These are phyloP conservation scores for Hygrophoropsis aurantiaca DNA, from an alignment of 768 basidiomycete species.

Conservation along the genomic window DNA sequence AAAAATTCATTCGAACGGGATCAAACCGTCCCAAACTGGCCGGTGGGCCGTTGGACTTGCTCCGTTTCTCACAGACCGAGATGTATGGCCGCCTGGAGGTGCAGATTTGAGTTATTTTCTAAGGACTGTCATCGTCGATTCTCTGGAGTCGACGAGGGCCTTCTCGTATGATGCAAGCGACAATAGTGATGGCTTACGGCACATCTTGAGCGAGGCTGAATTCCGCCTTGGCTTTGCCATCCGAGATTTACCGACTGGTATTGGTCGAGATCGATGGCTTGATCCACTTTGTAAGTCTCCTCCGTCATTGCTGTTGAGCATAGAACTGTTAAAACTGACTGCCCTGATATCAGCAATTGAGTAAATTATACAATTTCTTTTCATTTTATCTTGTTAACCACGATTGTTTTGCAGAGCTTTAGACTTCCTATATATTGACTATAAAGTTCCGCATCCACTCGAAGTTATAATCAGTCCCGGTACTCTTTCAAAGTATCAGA, in stretches of 20 bases:
- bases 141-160: slow-evolving; percentile 43
- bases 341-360: slow-evolving; percentile 28
- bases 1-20: slow-evolving; percentile 10
- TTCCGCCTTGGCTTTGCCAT: slow-evolving; percentile 84
- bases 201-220: slow-evolving; percentile 59
- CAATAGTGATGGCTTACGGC: slow-evolving; percentile 34
- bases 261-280: slow-evolving; percentile 73
- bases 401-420: slow-evolving; percentile 56
- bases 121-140: slow-evolving; percentile 82
- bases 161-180: slow-evolving; percentile 20
- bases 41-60: slow-evolving; percentile 75
- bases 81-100: slow-evolving; percentile 86
- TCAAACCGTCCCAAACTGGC: slow-evolving; percentile 18
- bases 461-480: slow-evolving; percentile 69
- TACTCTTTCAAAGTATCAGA: slow-evolving; percentile 82
- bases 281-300: slow-evolving; percentile 73
- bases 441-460: slow-evolving; percentile 81
- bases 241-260: slow-evolving; percentile 63
- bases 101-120: slow-evolving; percentile 82
- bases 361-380: slow-evolving; percentile 18
- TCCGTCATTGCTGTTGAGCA: not conserved
- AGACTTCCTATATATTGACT: slow-evolving; percentile 89
- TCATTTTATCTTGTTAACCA: not conserved
- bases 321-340: not conserved
- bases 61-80: slow-evolving; percentile 65